Conservation (phyloP, 768 basidiomycete species). For the Tephrocybe rancida region DNA sequence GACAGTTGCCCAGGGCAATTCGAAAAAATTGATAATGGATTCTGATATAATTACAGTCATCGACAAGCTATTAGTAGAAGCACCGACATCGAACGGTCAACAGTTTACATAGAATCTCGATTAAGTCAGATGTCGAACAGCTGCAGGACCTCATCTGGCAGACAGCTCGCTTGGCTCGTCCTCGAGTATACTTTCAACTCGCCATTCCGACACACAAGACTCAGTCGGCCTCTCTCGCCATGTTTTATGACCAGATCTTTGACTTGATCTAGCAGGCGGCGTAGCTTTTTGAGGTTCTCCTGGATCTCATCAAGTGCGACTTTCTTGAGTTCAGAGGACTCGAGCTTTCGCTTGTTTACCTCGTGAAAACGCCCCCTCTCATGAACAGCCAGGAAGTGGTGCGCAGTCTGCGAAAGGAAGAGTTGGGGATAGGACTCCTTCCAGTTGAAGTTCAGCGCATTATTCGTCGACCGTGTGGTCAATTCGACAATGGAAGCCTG, state of each 20-base stretch:
- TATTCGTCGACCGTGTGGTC: slow-evolving; percentile 41
- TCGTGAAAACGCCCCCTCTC: slow-evolving; percentile 51
- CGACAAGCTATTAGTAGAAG: too few species aligned
- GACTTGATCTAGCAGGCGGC: slow-evolving; percentile 44
- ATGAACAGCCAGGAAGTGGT: slow-evolving; percentile 64
- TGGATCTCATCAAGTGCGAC: slow-evolving; percentile 32
- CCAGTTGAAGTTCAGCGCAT: slow-evolving; percentile 48
- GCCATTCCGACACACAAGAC: slow-evolving; percentile 52
- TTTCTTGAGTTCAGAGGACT: slow-evolving; percentile 35
- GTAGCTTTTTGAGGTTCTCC: slow-evolving; percentile 36
- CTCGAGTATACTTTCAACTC: slow-evolving; percentile 54
- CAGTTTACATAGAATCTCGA: too few species aligned
- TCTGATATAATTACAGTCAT: too few species aligned
- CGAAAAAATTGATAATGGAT: too few species aligned
- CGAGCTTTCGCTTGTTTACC: slow-evolving; percentile 49
- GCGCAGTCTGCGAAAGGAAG: slow-evolving; percentile 67
- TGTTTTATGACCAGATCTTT: slow-evolving; percentile 50
- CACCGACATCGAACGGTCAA: too few species aligned
- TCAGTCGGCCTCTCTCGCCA: slow-evolving; percentile 54
- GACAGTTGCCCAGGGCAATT: too few species aligned
- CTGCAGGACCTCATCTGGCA: slow-evolving; percentile 46
- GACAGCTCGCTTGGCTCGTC: slow-evolving; percentile 38
- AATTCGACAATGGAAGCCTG: slow-evolving; percentile 48
- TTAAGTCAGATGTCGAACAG: slow-evolving; percentile 26
- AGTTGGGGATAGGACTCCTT: slow-evolving; percentile 64